Conservation (phyloP, 1,284 basidiomycete species). For the Inonotus obliquus region DNA sequence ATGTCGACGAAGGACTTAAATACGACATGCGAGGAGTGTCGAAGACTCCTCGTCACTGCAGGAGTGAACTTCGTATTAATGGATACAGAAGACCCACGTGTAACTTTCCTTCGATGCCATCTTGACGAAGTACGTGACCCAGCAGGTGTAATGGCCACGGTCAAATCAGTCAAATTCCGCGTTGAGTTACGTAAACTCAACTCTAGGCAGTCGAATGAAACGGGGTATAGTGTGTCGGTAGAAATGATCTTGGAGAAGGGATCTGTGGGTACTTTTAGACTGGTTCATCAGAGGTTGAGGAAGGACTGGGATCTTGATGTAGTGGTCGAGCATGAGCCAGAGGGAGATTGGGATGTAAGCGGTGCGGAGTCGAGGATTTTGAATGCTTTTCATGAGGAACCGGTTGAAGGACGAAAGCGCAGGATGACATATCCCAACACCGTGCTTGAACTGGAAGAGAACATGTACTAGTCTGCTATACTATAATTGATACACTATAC, state of each 20-base stretch:
- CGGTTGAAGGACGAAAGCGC: not conserved
- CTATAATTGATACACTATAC: not conserved
- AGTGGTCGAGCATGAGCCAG: not conserved
- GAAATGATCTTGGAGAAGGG: constrained; percentile 83
- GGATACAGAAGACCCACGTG: constrained; percentile 51
- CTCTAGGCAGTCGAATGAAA: constrained; percentile 36
- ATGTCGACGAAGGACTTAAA: constrained; percentile 65
- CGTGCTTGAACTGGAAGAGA: not conserved
- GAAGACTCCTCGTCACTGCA: constrained; percentile 66
- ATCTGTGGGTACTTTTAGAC: constrained; percentile 72
- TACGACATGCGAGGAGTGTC: constrained; percentile 69
- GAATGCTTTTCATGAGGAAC: not conserved
- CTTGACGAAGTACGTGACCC: constrained; percentile 55
- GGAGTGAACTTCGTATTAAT: constrained; percentile 65
- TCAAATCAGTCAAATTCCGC: constrained; percentile 72
- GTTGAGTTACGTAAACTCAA: constrained; percentile 60
- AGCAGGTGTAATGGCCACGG: constrained; percentile 47
- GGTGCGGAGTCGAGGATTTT: not conserved
- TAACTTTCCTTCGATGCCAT: constrained; percentile 57
- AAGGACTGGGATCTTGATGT: constrained; percentile 67
- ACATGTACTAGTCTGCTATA: not conserved
- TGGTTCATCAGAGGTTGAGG: constrained; percentile 63
- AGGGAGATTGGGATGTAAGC: not conserved
- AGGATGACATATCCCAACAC: not conserved
- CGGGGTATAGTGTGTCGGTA: constrained; percentile 53